Evolutionary conservation across 1,139 yeast species (phyloP).

Genomic region (Blastobotrys buckinghamii): DNA sequence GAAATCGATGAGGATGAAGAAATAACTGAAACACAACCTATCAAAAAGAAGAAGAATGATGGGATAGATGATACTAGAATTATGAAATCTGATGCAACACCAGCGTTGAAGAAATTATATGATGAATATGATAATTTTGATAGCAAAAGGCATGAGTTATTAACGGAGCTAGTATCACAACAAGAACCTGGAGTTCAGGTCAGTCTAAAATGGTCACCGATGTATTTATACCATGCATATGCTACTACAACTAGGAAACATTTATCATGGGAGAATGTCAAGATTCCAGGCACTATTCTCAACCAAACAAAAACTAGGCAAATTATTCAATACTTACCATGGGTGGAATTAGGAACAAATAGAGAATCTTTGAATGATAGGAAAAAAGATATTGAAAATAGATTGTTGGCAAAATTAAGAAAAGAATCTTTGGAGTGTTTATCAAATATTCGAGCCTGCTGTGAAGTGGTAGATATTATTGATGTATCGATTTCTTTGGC

Average conservation of each 20-base stretch:
- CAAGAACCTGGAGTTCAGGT: constrained; percentile 21
- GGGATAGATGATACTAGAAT: constrained; percentile 16
- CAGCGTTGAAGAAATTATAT: constrained; percentile 24
- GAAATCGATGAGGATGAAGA: constrained; percentile 11
- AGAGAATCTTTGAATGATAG: constrained; percentile 25
- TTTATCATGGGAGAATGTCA: constrained; percentile 15
- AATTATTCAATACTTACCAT: constrained; percentile 22
- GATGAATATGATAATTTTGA: constrained; percentile 20
- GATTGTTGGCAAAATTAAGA: constrained; percentile 42
- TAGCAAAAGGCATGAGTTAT: constrained; percentile 9
- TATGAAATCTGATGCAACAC: constrained; percentile 19
- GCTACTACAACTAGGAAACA: constrained; percentile 15
- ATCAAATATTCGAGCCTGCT: constrained; percentile 41
- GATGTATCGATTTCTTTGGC: constrained; percentile 78
- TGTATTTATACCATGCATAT: constrained; percentile 29
- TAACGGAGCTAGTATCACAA: constrained; percentile 13
- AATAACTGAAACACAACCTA: not conserved
- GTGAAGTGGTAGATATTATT: constrained; percentile 52
- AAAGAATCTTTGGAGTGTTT: constrained; percentile 37
- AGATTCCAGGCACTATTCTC: constrained; percentile 19
- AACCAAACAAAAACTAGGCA: constrained; percentile 25
- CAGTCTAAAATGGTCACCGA: constrained; percentile 33
- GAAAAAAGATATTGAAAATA: constrained; percentile 39
- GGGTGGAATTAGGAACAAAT: constrained; percentile 30
- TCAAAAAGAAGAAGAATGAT: constrained; percentile 2